A percentile compares a stretch with the other conserved stretches of the same genome.
Evolutionary conservation across 768 basidiomycete species (phyloP).

Genomic region (Tulasnella sp.): DNA sequence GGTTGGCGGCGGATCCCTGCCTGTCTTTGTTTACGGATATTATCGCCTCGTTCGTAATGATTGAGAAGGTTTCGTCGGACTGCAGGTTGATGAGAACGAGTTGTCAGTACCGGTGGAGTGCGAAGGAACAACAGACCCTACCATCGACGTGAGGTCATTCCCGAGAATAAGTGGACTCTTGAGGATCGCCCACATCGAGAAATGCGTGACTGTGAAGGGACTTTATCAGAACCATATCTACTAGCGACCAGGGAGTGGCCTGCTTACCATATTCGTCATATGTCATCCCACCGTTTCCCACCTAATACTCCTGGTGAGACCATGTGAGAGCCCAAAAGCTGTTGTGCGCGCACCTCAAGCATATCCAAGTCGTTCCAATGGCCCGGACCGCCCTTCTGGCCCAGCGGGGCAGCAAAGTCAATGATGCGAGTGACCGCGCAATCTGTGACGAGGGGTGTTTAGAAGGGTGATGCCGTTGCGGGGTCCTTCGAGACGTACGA

Average conservation of each 20-base stretch:
- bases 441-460: constrained; percentile 19
- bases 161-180: constrained; percentile 54
- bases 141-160: constrained; percentile 48
- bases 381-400: constrained; percentile 53
- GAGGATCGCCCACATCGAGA: constrained; percentile 58
- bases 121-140: neutral
- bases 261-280: constrained; percentile 48
- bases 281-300: constrained; percentile 48
- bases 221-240: neutral
- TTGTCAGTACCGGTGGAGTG: neutral
- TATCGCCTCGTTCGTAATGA: constrained; percentile 49
- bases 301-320: constrained; percentile 4
- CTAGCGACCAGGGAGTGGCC: neutral
- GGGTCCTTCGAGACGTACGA: constrained; percentile 39
- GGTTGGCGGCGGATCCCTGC: constrained; percentile 43
- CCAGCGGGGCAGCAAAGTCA: constrained; percentile 57
- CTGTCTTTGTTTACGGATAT: constrained; percentile 48
- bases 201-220: constrained; percentile 47
- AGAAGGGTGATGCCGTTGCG: neutral
- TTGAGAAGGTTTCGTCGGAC: constrained; percentile 46
- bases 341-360: constrained; percentile 43
- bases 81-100: constrained; percentile 26
- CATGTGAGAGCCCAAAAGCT: neutral
- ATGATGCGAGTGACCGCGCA: constrained; percentile 58
- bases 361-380: constrained; percentile 58